A percentile compares a stretch with the other conserved stretches of the same genome.
Evolutionary conservation across 352 stramenopile species (phyloP).

Genomic region (Globisporangium irregulare): DNA sequence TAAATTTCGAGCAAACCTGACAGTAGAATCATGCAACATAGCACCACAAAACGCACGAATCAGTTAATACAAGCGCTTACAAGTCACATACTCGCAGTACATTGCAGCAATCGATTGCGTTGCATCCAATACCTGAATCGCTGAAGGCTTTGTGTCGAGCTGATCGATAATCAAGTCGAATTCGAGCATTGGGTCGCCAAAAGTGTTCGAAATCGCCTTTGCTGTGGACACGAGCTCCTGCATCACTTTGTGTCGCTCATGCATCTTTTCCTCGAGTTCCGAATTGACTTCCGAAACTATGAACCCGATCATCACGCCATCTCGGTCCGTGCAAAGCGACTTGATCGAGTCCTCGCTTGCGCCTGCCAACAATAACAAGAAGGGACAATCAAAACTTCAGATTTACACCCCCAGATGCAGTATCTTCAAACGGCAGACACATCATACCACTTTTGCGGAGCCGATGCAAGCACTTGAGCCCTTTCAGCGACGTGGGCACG

Average conservation of each 20-base stretch:
- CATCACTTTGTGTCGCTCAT: constrained; percentile 77
- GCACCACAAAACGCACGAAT: constrained; percentile 4
- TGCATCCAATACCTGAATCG: constrained; percentile 56
- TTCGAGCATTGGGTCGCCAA: constrained; percentile 83
- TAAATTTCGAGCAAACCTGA: constrained; percentile 82
- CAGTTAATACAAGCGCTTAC: constrained; percentile 1
- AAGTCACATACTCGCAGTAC: not conserved
- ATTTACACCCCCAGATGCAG: not conserved
- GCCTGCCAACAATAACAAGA: constrained; percentile 30
- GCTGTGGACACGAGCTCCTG: constrained; percentile 70
- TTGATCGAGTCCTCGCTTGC: constrained; percentile 80
- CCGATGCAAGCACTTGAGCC: constrained; percentile 76
- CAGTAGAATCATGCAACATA: constrained; percentile 9
- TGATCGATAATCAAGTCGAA: constrained; percentile 85
- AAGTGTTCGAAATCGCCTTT: constrained; percentile 74
- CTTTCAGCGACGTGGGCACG: constrained; percentile 56
- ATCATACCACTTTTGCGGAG: constrained; percentile 70
- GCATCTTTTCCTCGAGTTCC: constrained; percentile 76
- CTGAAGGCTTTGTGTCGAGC: constrained; percentile 80
- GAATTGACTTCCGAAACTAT: constrained; percentile 86
- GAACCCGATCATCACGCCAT: constrained; percentile 84
- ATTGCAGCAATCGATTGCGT: not conserved
- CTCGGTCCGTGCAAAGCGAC: constrained; percentile 78
- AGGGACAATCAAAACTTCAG: not conserved
- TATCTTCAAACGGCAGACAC: not conserved